These are phyloP conservation scores for Metschnikowia drakensbergensis DNA, from an alignment of 805 yeast species.

Conservation along the genomic window DNA sequence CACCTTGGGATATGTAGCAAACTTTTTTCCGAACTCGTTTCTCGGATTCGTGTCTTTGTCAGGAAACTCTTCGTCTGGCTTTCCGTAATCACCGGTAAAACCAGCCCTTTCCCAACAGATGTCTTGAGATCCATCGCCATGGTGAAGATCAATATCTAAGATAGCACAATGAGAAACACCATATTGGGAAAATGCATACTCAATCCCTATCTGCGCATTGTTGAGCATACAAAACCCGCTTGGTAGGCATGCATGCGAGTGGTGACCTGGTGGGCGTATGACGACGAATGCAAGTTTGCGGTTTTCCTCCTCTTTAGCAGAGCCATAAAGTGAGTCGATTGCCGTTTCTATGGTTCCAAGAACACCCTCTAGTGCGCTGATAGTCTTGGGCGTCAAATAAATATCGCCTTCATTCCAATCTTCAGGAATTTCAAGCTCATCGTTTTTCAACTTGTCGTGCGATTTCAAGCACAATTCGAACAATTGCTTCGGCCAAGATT, in stretches of 20 bases:
- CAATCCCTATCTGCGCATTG: conserved; percentile 77
- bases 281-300: conserved; percentile 56
- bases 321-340: conserved; percentile 44
- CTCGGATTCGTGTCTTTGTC: conserved; percentile 29
- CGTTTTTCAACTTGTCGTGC: conserved; percentile 47
- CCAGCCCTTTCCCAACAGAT: conserved; percentile 80
- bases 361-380: conserved; percentile 71
- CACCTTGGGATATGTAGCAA: conserved; percentile 52
- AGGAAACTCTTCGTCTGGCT: conserved; percentile 44
- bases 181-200: conserved; percentile 62
- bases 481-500: conserved; percentile 63
- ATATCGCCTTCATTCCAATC: conserved; percentile 84
- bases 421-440: conserved; percentile 70
- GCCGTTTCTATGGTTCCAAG: conserved; percentile 73
- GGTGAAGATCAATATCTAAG: conserved; percentile 79
- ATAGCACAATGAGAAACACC: conserved; percentile 77
- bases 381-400: conserved; percentile 61
- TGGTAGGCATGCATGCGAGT: conserved; percentile 77
- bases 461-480: conserved; percentile 56
- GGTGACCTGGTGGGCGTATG: conserved; percentile 84
- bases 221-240: conserved; percentile 81
- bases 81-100: conserved; percentile 45
- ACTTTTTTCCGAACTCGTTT: conserved; percentile 48
- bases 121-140: conserved; percentile 88
- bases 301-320: conserved; percentile 19